A percentile compares a stretch with the other conserved stretches of the same genome.
Evolutionary conservation across 176 grass and related monocot genomes (phyloP).

Genomic region (Hordeum vulgare): DNA sequence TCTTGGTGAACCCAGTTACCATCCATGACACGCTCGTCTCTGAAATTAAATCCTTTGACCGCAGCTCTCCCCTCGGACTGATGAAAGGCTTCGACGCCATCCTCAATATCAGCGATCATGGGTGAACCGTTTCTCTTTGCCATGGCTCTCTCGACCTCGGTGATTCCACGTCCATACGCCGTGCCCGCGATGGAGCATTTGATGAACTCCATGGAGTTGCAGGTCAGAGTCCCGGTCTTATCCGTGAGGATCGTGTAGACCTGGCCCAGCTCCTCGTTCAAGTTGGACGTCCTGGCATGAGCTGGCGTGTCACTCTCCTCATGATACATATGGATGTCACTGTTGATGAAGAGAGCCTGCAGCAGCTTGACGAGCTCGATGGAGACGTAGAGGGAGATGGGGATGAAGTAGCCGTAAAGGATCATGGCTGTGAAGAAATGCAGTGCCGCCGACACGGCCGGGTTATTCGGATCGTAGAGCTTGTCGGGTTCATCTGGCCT

Average conservation of each 20-base stretch:
- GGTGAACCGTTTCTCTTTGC: constrained; percentile 43
- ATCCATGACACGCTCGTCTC: constrained; percentile 67
- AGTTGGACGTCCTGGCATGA: constrained; percentile 78
- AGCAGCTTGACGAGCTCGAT: constrained; percentile 92
- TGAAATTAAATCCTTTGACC: constrained; percentile 86
- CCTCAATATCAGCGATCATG: constrained; percentile 21
- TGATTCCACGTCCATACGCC: constrained; percentile 64
- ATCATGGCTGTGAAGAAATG: constrained; percentile 88
- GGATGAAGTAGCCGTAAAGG: constrained; percentile 86
- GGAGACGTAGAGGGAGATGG: constrained; percentile 90
- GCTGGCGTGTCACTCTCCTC: constrained; percentile 68
- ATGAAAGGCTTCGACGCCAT: not conserved
- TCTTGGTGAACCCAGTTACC: constrained; percentile 66
- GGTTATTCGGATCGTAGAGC: constrained; percentile 36
- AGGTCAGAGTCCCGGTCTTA: constrained; percentile 89
- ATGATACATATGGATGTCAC: constrained; percentile 82
- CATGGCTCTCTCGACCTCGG: constrained; percentile 80
- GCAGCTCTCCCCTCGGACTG: not conserved
- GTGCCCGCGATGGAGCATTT: constrained; percentile 85
- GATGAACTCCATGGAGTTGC: constrained; percentile 98
- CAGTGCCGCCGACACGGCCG: constrained; percentile 26
- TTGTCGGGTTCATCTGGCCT: constrained; percentile 52
- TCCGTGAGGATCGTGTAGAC: constrained; percentile 86
- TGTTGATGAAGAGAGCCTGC: constrained; percentile 80
- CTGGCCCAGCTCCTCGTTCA: constrained; percentile 91